Percentiles rank a stretch among this genome's conserved stretches.
phyloP scores from a whole-genome alignment of 176 grass and related monocot genomes.

The Oryza brachyantha region DNA sequence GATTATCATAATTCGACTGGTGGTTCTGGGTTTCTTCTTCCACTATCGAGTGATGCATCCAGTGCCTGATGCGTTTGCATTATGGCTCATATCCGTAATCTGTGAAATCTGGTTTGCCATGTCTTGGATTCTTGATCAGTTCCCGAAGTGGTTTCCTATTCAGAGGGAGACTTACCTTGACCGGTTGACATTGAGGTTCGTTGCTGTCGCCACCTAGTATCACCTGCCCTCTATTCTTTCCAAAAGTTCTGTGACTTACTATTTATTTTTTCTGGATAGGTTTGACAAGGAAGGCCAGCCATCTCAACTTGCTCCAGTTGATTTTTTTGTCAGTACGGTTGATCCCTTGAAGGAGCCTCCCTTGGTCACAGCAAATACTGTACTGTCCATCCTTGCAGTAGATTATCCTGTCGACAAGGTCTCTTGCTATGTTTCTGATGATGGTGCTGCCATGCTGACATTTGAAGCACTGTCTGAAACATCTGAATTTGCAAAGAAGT shows the following conservation, averaged over 20 bases:
- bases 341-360: constrained; percentile 90
- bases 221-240: constrained; percentile 16
- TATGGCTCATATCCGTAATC: constrained; percentile 94
- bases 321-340: constrained; percentile 93
- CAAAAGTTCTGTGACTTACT: constrained; percentile 1
- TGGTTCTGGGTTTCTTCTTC: constrained; percentile 93
- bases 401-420: constrained; percentile 85
- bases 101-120: constrained; percentile 96
- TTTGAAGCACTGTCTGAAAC: constrained; percentile 93
- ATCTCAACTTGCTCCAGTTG: constrained; percentile 67
- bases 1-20: constrained; percentile 88
- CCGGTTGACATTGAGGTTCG: constrained; percentile 77
- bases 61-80: constrained; percentile 69
- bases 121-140: constrained; percentile 99
- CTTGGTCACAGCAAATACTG: constrained; percentile 95
- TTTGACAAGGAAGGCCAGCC: constrained; percentile 85
- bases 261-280: constrained; percentile 42
- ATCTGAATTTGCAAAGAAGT: constrained; percentile 98
- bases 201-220: constrained; percentile 15
- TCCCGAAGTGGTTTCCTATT: constrained; percentile 94
- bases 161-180: constrained; percentile 94
- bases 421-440: constrained; percentile 98
- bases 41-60: constrained; percentile 88
- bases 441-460: constrained; percentile 95
- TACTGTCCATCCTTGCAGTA: constrained; percentile 85